Base-by-base conservation (phyloP, 768 basidiomycete genomes). In the Pluteus cervinus region DNA sequence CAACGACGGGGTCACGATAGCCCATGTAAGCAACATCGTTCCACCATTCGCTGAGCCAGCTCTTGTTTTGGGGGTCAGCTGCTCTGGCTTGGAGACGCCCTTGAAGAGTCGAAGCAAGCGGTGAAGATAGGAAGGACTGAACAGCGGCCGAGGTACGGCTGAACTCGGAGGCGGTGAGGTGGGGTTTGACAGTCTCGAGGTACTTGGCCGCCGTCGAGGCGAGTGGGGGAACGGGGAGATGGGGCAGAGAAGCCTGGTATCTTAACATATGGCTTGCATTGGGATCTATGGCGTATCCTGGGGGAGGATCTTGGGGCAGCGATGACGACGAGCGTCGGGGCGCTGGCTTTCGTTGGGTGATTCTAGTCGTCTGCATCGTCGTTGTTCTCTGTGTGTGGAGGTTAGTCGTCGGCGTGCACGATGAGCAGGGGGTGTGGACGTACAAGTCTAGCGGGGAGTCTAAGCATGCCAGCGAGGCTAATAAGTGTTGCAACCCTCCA, bases 31-130 rank as follows among this genome's bases (percentile, higher is more conserved):
- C 93, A 4, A 59, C 75, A 24, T 96, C 89, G 61, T 98, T 93
- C 94, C 94, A 99, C 96, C 96, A 99, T 36, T 94, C 90, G 32
- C 76, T 73, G n/a, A 99, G 70, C 96, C 96, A 99, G 65, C 73
- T 92, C 49, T 65, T 67, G 36, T 63, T 58, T 12, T 60, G 58
- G 1, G 76, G 73, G 17, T 76, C 68, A 0, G 69, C 67, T 0
- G 91, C 90, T 2, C 92, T 76, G 15, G 74, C 69, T 53, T 88
- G 70, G 23, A 98, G 70, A 2, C 96, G 71, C 24, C 65, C 58
- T 62, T 98, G 94, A 9, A 98, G 73, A 39, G 78, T 75, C 11
- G 72, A 68, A 1, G 79, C 79, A 36, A 77, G 73, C 0, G 82
- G 75, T 0, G 85, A 88, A 7, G 63, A 49, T 14, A 88, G 62